Evolutionary conservation across 2,329 filamentous ascomycete species (phyloP).

Genomic region (Thermoascus crustaceus): DNA sequence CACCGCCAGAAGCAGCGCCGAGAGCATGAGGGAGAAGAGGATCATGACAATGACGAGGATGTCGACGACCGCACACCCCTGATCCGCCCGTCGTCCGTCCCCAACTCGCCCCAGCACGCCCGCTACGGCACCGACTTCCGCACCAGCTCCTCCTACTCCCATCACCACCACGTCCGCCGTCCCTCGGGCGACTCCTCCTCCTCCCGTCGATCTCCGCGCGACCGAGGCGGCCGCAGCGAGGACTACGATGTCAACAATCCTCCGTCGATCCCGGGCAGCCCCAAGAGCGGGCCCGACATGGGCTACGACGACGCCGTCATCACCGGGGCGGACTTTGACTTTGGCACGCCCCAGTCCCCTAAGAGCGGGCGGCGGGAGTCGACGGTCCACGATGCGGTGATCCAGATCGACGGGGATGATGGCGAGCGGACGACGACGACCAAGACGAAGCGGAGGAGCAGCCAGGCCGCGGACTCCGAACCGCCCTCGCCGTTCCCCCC

Average conservation of each 20-base stretch:
- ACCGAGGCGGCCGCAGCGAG: no score
- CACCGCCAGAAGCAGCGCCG: no score
- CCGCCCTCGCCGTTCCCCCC: constrained; percentile 35
- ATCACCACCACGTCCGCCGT: no score
- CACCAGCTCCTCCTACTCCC: constrained; percentile 17
- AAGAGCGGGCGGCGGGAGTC: constrained; percentile 28
- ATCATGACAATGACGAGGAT: constrained; percentile 21
- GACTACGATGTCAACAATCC: constrained; percentile 59
- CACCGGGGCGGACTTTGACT: constrained; percentile 36
- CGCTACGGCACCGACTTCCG: constrained; percentile 26
- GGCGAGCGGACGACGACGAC: constrained; percentile 8
- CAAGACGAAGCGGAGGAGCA: no score
- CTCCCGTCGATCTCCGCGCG: constrained; percentile 15
- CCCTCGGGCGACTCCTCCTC: constrained; percentile 20
- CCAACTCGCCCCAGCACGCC: constrained; percentile 24
- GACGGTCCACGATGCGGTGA: constrained; percentile 30
- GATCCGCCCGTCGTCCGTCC: constrained; percentile 30
- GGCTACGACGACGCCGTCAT: constrained; percentile 48
- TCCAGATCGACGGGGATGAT: constrained; percentile 35
- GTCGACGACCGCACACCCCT: constrained; percentile 49
- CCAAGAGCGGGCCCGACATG: constrained; percentile 45
- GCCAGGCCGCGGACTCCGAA: constrained; percentile 14
- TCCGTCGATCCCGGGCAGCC: constrained; percentile 53
- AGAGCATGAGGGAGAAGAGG: constrained; percentile 9
- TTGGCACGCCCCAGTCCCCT: constrained; percentile 26